Conservation (phyloP, 352 stramenopile species). For the Phytophthora agathidicida region DNA sequence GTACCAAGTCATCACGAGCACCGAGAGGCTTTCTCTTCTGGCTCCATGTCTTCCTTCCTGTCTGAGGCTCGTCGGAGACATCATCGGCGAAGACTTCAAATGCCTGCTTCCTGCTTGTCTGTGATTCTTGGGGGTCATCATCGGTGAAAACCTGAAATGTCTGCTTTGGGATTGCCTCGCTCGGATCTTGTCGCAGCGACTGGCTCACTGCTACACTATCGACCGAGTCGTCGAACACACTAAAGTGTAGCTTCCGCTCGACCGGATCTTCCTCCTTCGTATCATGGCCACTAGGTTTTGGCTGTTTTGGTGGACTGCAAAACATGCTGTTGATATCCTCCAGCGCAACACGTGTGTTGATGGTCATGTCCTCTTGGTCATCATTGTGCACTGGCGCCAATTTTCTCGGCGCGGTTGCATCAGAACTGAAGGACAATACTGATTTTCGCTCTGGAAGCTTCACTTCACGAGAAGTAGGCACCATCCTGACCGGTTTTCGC, state of each 20-base stretch:
- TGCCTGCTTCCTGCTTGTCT: conserved; percentile 27
- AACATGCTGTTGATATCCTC: conserved; percentile 90
- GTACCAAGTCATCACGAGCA: conserved; percentile 71
- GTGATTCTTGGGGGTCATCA: conserved; percentile 24
- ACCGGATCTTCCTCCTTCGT: conserved; percentile 69
- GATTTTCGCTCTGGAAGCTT: conserved; percentile 13
- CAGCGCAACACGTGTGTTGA: conserved; percentile 85
- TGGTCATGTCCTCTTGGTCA: conserved; percentile 87
- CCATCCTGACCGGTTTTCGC: conserved; percentile 5
- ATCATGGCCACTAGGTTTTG: conserved; percentile 49
- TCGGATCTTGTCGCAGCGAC: conserved; percentile 48
- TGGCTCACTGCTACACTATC: conserved; percentile 66
- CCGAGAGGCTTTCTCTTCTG: conserved; percentile 68
- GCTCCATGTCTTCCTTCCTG: conserved; percentile 35
- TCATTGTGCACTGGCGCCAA: conserved; percentile 32
- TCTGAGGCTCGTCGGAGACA: conserved; percentile 17
- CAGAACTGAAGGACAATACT: not conserved
- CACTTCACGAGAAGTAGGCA: conserved; percentile 7
- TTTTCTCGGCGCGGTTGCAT: conserved; percentile 11
- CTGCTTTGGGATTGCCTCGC: conserved; percentile 45
- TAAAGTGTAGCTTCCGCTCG: conserved; percentile 85
- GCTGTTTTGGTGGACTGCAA: conserved; percentile 68
- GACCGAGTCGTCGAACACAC: conserved; percentile 80
- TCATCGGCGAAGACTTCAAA: conserved; percentile 67
- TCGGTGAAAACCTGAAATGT: conserved; percentile 59